Conservation (phyloP, 2,329 filamentous ascomycete species). For the Peltaster fructicola region DNA sequence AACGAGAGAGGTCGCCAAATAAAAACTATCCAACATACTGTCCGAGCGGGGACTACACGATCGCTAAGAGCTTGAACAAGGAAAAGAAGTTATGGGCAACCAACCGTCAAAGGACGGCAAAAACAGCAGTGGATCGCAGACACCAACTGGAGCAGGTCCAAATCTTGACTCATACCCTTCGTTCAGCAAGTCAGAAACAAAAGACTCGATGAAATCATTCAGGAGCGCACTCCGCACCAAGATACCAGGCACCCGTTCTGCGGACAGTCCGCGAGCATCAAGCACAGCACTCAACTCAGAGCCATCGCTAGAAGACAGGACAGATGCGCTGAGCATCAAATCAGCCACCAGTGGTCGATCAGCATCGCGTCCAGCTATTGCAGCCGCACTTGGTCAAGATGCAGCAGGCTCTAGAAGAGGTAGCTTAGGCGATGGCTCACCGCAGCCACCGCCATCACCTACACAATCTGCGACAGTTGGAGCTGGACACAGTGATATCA, state of each 20-base stretch:
- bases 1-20: slow-evolving; percentile 14
- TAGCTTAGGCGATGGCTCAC: slow-evolving; percentile 15
- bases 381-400: slow-evolving; percentile 17
- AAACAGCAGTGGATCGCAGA: slow-evolving; percentile 25
- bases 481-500: slow-evolving; percentile 57
- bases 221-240: slow-evolving; percentile 69
- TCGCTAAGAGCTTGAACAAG: too few relatives aligned
- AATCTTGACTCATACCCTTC: slow-evolving; percentile 74
- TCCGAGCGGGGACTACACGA: slow-evolving; percentile 1
- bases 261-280: slow-evolving; percentile 69
- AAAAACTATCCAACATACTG: slow-evolving; percentile 1
- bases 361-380: slow-evolving; percentile 14
- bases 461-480: slow-evolving; percentile 55
- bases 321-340: slow-evolving; percentile 57
- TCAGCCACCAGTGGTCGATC: slow-evolving; percentile 43
- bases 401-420: slow-evolving; percentile 22
- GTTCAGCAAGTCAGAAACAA: slow-evolving; percentile 81
- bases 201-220: slow-evolving; percentile 77
- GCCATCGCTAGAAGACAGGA: slow-evolving; percentile 45
- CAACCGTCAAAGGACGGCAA: slow-evolving; percentile 45
- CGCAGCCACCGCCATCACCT: slow-evolving; percentile 58
- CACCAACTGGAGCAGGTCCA: slow-evolving; percentile 33
- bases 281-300: slow-evolving; percentile 37
- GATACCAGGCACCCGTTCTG: slow-evolving; percentile 51
- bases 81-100: slow-evolving; percentile 50